phyloP scores from a whole-genome alignment of 106 monocot species.

The Phalaenopsis equestris region DNA sequence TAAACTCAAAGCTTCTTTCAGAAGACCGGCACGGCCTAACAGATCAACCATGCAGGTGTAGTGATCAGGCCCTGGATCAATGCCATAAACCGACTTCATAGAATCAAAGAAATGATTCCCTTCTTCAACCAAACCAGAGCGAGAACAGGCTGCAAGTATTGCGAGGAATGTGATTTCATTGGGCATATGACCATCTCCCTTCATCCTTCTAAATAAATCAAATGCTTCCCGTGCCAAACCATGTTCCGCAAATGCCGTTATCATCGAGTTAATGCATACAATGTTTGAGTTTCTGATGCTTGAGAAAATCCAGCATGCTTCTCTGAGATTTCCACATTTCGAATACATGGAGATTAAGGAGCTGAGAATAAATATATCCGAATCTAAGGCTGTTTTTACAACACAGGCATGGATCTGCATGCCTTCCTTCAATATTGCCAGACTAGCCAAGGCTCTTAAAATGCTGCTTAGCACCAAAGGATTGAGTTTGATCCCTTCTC shows the following conservation, averaged over 20 bases:
- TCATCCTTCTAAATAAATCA: constrained; percentile 20
- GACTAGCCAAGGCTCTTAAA: constrained; percentile 37
- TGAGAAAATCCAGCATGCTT: constrained; percentile 29
- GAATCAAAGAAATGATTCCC: constrained; percentile 24
- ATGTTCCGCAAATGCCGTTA: constrained; percentile 43
- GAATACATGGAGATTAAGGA: constrained; percentile 58
- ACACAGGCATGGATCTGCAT: constrained; percentile 37
- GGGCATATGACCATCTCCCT: constrained; percentile 13
- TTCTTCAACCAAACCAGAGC: constrained; percentile 30
- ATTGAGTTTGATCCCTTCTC: constrained; percentile 33
- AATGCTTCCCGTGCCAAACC: constrained; percentile 30
- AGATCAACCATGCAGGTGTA: constrained; percentile 43
- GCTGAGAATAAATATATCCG: constrained; percentile 27
- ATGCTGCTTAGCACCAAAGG: constrained; percentile 29
- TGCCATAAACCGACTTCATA: constrained; percentile 20
- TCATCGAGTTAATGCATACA: constrained; percentile 43
- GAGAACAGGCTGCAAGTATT: constrained; percentile 30
- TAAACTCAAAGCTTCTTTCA: constrained; percentile 24
- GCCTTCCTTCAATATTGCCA: constrained; percentile 29
- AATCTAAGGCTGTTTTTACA: constrained; percentile 33
- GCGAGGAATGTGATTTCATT: constrained; percentile 25
- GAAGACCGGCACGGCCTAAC: constrained; percentile 24
- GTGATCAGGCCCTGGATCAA: constrained; percentile 29
- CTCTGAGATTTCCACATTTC: constrained; percentile 40
- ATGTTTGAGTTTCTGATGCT: constrained; percentile 19